Conservation (phyloP, 495 filamentous ascomycete genomes). For the Trichocladium uniseriatum region DNA sequence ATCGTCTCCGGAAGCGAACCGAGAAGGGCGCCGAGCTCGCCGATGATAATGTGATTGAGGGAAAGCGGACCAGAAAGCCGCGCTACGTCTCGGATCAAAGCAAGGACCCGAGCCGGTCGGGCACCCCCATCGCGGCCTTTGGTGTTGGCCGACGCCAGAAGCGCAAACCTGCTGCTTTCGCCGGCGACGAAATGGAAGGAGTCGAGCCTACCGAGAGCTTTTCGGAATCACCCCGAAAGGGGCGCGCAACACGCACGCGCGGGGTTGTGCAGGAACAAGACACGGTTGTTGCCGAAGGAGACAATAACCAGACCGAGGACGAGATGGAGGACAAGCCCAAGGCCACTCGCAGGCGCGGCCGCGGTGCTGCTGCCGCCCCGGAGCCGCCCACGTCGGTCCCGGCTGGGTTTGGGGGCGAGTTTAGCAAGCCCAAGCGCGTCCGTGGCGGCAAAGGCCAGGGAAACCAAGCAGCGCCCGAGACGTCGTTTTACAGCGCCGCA, state of each 20-base stretch:
- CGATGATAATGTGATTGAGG: conserved; percentile 32
- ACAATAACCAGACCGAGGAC: conserved; percentile 11
- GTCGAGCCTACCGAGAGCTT: conserved; percentile 2
- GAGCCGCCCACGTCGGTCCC: conserved; percentile 4
- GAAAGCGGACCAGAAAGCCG: conserved; percentile 36
- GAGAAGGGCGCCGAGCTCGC: conserved; percentile 39
- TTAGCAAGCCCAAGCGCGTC: background rate
- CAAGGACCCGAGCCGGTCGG: conserved; percentile 32
- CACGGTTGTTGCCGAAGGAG: background rate
- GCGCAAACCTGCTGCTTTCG: conserved; percentile 17
- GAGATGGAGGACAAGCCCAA: conserved; percentile 12
- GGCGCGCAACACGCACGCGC: conserved; percentile 6
- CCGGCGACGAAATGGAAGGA: conserved; percentile 10
- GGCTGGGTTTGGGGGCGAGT: background rate
- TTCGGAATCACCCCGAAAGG: conserved; percentile 8
- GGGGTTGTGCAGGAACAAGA: conserved; percentile 1
- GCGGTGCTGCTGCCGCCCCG: background rate
- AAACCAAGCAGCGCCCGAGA: conserved; percentile 12
- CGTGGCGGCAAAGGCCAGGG: conserved; percentile 15
- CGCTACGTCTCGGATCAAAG: conserved; percentile 34
- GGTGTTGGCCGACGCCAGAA: conserved; percentile 25
- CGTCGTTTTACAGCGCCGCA: conserved; percentile 22
- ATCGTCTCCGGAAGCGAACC: conserved; percentile 36
- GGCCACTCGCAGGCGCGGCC: conserved; percentile 1
- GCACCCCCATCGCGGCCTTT: conserved; percentile 24